phyloP scores from a whole-genome alignment of 179 eudicot genomes.

The Pouteria campechiana region DNA sequence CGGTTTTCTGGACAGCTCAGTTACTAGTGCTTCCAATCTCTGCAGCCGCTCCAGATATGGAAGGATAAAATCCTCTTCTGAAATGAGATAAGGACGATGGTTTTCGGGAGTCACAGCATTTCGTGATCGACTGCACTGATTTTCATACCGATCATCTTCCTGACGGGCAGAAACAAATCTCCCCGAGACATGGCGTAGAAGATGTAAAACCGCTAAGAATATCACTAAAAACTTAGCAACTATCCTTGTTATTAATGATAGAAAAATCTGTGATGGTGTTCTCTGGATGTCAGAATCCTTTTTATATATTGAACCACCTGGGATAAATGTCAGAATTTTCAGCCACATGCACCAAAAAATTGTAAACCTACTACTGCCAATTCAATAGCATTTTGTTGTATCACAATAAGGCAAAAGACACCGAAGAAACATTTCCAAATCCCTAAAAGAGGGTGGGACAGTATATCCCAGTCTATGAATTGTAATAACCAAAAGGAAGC shows the following conservation, averaged over 20 bases:
- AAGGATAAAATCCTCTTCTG: slow-evolving; percentile 35
- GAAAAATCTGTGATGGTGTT: no score
- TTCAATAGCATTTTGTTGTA: no score
- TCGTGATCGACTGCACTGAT: slow-evolving; percentile 8
- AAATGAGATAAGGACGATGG: slow-evolving; percentile 8
- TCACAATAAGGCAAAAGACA: no score
- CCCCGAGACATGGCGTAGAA: slow-evolving; percentile 23
- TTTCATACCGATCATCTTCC: slow-evolving; percentile 13
- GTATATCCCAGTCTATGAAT: no score
- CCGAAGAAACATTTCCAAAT: no score
- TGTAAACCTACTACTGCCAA: no score
- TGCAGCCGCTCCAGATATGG: slow-evolving; percentile 79
- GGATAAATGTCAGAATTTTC: no score
- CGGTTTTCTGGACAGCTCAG: slow-evolving; percentile 70
- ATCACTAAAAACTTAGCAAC: slow-evolving; percentile 28
- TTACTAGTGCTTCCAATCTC: slow-evolving; percentile 53
- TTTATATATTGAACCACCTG: no score
- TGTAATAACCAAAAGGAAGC: no score
- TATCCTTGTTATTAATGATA: slow-evolving; percentile 5
- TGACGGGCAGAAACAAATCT: slow-evolving; percentile 24
- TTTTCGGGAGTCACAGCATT: slow-evolving; percentile 15
- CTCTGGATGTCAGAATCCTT: no score
- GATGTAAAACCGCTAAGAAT: slow-evolving; percentile 36
- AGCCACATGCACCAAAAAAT: no score
- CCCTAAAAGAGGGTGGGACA: no score